Conservation (phyloP, 306 rosid genomes). For the Dryas alaskensis region DNA sequence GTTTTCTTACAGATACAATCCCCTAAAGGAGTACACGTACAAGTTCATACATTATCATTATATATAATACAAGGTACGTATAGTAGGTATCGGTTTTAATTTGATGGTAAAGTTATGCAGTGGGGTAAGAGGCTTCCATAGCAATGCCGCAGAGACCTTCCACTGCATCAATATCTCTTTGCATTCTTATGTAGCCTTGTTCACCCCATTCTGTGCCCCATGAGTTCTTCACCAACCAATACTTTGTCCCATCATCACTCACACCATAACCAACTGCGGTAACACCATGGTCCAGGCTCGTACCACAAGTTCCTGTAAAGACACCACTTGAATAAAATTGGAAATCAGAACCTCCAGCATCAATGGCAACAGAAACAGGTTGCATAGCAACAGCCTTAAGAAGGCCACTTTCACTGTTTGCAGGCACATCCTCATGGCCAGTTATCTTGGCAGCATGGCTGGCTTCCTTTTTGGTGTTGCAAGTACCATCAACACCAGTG, state of each 20-base stretch:
- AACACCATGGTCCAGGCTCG: slow-evolving; percentile 42
- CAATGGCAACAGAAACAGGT: slow-evolving; percentile 45
- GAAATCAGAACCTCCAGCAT: slow-evolving; percentile 40
- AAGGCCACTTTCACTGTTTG: slow-evolving; percentile 30
- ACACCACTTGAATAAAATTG: slow-evolving; percentile 38
- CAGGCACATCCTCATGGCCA: slow-evolving; percentile 37
- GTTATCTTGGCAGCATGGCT: slow-evolving; percentile 23
- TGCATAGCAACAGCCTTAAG: slow-evolving; percentile 38
- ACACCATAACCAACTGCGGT: slow-evolving; percentile 43
- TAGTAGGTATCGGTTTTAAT: no score
- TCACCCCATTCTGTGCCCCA: slow-evolving; percentile 54
- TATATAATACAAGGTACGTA: no score
- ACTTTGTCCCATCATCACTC: slow-evolving; percentile 33
- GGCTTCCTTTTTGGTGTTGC: slow-evolving; percentile 23
- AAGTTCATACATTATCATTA: no score
- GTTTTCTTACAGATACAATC: no score
- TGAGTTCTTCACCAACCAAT: slow-evolving; percentile 53
- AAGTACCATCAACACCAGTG: slow-evolving; percentile 26
- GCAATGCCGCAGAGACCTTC: slow-evolving; percentile 55
- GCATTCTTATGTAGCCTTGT: slow-evolving; percentile 44
- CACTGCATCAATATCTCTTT: slow-evolving; percentile 30
- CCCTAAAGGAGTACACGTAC: no score
- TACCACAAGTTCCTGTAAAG: slow-evolving; percentile 42
- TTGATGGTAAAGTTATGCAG: slow-evolving; percentile 13
- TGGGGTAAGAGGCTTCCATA: slow-evolving; percentile 47